phyloP scores from a whole-genome alignment of 805 yeast genomes.

The Yamadazyma kitorensis region DNA sequence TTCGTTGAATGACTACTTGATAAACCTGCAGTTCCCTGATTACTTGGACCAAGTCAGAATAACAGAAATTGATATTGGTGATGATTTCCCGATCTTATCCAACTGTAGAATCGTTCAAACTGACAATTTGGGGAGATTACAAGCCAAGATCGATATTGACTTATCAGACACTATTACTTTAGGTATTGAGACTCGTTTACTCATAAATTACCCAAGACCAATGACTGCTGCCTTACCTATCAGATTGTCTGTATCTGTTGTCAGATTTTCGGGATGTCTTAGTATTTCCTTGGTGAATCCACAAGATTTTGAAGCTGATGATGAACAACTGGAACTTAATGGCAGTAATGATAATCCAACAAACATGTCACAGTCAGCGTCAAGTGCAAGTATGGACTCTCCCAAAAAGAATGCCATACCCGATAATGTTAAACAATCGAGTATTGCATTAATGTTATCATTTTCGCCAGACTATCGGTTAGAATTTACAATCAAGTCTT shows the following conservation, averaged over 20 bases:
- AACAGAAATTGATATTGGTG: slow-evolving; percentile 89
- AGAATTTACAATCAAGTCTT: slow-evolving; percentile 83
- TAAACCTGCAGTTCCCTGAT: slow-evolving; percentile 66
- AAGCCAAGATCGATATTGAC: slow-evolving; percentile 90
- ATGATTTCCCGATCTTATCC: slow-evolving; percentile 92
- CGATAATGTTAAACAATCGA: slow-evolving; percentile 19
- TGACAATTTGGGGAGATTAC: slow-evolving; percentile 53
- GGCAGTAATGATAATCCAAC: too few species aligned
- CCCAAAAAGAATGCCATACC: not conserved
- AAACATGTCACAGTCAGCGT: too few species aligned
- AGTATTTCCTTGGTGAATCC: slow-evolving; percentile 66
- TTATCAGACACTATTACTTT: slow-evolving; percentile 81
- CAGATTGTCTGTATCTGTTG: slow-evolving; percentile 78
- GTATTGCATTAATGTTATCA: slow-evolving; percentile 81
- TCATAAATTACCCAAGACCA: slow-evolving; percentile 80
- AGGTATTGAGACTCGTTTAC: slow-evolving; percentile 76
- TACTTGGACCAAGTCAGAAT: slow-evolving; percentile 75
- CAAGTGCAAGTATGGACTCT: too few species aligned
- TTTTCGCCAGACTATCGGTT: slow-evolving; percentile 88
- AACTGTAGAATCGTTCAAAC: slow-evolving; percentile 79
- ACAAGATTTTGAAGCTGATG: slow-evolving; percentile 22
- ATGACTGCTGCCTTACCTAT: slow-evolving; percentile 86
- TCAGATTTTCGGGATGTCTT: slow-evolving; percentile 85
- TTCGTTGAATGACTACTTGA: slow-evolving; percentile 66
- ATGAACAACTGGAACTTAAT: too few species aligned